Evolutionary conservation across 2,329 filamentous ascomycete genomes (phyloP), one percentile per base, ranked within the genome.

Genomic region (Diaporthe nobilis): DNA sequence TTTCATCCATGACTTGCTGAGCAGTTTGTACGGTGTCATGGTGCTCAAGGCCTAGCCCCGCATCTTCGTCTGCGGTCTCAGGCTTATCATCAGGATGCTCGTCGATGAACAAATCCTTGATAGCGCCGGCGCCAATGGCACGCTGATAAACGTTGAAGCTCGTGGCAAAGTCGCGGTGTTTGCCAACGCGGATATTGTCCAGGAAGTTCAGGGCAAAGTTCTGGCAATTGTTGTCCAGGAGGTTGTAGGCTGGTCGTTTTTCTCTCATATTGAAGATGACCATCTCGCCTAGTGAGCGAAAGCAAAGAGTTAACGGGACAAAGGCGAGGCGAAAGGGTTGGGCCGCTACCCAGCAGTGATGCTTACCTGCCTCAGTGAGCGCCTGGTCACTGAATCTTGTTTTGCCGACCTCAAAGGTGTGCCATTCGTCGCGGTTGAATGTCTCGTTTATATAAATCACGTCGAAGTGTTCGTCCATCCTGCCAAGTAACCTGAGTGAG

Each of bases 151-250:
- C 87, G 31, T 87, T 87, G 51, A 88, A 85, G 0, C 85, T 89
- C 4, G 89, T 90, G 51, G 85, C 89, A 57, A 91, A 90, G 65
- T 90, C 84, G 58, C 84, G 86, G 75, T 86, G 85, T 17, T 84
- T 82, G 9, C 88, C 87, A 17, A 88, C 84, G 75, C 90, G 88
- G 75, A 91, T 89, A 42, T 88, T 87, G 75, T 91, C 88, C 10
- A 91, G 85, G 20, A 91, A 82, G 60, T 85, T 82, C 20, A 90
- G 79, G 0, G 88, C 89, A 76, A 88, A 91, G 25, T 88, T 91
- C 78, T 91, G 90, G 80, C 90, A 91, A 81, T 91, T 91, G 80
- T 91, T 91, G 77, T 84, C 88, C 80, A 91, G 90, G 73, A 91
- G 85, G 72, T 91, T 90, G 81, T 91, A 91, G 0, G 83, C 87